Base-by-base conservation (phyloP, 768 basidiomycete genomes). In the Tulasnella sp. region DNA sequence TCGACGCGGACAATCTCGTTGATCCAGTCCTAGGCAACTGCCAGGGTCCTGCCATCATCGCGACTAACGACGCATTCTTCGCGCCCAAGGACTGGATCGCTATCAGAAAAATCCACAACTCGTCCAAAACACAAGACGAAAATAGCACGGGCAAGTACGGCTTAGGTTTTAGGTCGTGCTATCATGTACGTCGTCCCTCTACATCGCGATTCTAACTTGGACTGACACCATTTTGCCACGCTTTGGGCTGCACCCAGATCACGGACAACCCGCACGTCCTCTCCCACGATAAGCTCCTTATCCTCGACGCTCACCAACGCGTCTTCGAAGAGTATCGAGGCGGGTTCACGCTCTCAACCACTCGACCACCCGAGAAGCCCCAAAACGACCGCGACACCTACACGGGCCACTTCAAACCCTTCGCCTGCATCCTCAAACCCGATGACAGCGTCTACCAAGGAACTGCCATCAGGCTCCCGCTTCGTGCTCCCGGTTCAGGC, bases 401-500 rank as follows among this genome's bases (percentile, higher is more conserved):
- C 27, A 18, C 48, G 8, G 74, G 42, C 10, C 74, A 46, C 74
- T 77, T 77, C 62, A 16, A 31, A 6, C 44, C 76, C 3, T 77
- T 77, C 31, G 16, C 27, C n/a, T 18, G 16, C n/a, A 42, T 77
- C 52, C 46, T 77, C 56, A 39, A 19, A 42, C 44, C 12, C 31
- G 12, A 18, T 19, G 76, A 27, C 56, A 34, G 5, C 14, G 31
- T 42, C 42, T 88, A 81, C 5, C 68, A 48, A 31, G 88, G 88
- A 0, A 86, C 89, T 0, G 82, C 88, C 68, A 86, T 89, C 46
- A 86, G 89, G 1, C 86, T 89, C n/a, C 89, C 89, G n/a, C 82
- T 90, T 21, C 85, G 89, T 8, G 83, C 82, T 10, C 76, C 80
- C 8, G 71, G 82, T 2, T 82, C 81, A 12, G 87, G 87, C 80